phyloP scores from a whole-genome alignment of 2,329 filamentous ascomycete genomes.

The Pyricularia sp. region DNA sequence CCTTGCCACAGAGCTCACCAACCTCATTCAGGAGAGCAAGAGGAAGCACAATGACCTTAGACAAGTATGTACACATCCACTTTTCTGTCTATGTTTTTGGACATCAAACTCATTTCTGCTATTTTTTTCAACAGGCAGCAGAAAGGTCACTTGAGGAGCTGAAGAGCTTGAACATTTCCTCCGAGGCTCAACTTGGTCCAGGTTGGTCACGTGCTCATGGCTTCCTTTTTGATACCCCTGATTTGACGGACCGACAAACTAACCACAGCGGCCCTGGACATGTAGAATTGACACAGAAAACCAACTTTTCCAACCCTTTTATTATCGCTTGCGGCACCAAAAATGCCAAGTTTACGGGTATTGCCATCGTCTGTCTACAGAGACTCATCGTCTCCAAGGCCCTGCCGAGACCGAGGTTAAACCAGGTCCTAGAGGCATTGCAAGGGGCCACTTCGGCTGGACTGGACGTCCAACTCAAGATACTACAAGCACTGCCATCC shows the following conservation, averaged over 20 bases:
- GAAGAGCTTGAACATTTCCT: slow-evolving; percentile 58
- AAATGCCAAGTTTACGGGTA: slow-evolving; percentile 79
- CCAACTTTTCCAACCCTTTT: slow-evolving; percentile 84
- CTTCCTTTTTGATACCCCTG: not conserved
- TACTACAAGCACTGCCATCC: slow-evolving; percentile 81
- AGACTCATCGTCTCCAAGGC: slow-evolving; percentile 72
- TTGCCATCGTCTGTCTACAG: slow-evolving; percentile 80
- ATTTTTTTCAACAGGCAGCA: slow-evolving; percentile 50
- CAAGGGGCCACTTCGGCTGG: slow-evolving; percentile 70
- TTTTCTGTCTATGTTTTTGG: not conserved
- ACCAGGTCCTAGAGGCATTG: slow-evolving; percentile 78
- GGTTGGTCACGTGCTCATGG: slow-evolving; percentile 32
- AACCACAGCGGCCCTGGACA: not conserved
- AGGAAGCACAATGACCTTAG: slow-evolving; percentile 83
- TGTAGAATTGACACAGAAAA: slow-evolving; percentile 67
- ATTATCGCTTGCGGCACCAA: slow-evolving; percentile 83
- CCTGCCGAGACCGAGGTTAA: slow-evolving; percentile 64
- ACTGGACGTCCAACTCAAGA: slow-evolving; percentile 88
- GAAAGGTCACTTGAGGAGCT: slow-evolving; percentile 89
- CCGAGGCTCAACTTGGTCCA: slow-evolving; percentile 62
- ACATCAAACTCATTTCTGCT: not conserved
- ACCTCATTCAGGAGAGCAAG: slow-evolving; percentile 90
- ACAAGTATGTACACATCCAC: slow-evolving; percentile 41
- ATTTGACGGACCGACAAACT: slow-evolving; percentile 3
- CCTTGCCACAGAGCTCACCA: slow-evolving; percentile 74